These are phyloP conservation scores for Ananas comosus DNA, from an alignment of 176 grass and related monocot species.

Conservation along the genomic window DNA sequence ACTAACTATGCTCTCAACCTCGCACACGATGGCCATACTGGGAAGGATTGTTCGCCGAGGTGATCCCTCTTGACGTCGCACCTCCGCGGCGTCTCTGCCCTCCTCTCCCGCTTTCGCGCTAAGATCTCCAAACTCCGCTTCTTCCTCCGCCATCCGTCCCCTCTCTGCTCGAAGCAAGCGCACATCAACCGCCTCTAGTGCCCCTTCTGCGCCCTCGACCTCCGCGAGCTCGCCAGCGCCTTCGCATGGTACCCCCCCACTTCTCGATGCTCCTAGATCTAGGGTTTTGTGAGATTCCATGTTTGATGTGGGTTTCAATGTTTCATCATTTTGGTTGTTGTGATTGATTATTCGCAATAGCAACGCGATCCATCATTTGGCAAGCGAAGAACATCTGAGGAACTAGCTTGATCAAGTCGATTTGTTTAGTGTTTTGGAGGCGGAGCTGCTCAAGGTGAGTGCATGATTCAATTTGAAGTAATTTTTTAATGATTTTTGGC, in stretches of 20 bases:
- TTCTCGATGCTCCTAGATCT: background rate
- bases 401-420: slow-evolving; percentile 46
- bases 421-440: slow-evolving; percentile 62
- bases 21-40: too few relatives aligned
- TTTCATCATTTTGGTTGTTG: background rate
- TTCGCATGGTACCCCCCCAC: slow-evolving; percentile 42
- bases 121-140: slow-evolving; percentile 53
- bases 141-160: slow-evolving; percentile 31
- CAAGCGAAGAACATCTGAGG: slow-evolving; percentile 49
- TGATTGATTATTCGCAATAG: slow-evolving; percentile 30
- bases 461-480: background rate
- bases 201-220: slow-evolving; percentile 51
- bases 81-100: slow-evolving; percentile 23
- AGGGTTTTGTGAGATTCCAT: slow-evolving; percentile 18
- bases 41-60: too few relatives aligned
- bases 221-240: slow-evolving; percentile 37
- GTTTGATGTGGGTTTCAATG: background rate
- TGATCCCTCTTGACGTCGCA: too few relatives aligned
- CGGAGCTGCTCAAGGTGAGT: slow-evolving; percentile 49
- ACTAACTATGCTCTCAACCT: too few relatives aligned
- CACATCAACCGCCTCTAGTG: slow-evolving; percentile 44
- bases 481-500: background rate
- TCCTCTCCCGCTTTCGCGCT: slow-evolving; percentile 50
- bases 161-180: slow-evolving; percentile 9
- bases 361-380: slow-evolving; percentile 62